Conservation (phyloP, 345 rosid species). For the Mercurialis annua region DNA sequence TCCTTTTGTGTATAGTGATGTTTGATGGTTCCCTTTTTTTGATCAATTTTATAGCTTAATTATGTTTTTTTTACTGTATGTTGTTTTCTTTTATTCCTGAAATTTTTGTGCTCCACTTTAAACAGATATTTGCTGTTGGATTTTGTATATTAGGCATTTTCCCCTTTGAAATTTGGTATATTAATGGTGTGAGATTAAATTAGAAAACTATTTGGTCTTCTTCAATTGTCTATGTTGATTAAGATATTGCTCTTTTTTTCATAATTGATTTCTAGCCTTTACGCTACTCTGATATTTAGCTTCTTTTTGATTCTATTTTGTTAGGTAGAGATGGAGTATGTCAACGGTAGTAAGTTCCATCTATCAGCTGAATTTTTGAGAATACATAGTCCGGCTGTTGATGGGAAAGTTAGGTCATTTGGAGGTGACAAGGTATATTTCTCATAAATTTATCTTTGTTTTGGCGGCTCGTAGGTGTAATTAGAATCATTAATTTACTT, state of each 20-base stretch:
- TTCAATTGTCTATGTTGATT: neutral
- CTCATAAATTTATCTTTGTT: neutral
- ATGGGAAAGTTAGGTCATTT: conserved; percentile 76
- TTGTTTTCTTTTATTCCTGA: neutral
- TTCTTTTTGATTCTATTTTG: conserved; percentile 16
- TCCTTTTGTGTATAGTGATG: neutral
- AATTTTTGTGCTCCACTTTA: neutral
- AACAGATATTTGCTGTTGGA: neutral
- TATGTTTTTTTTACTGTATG: neutral
- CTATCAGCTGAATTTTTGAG: conserved; percentile 77
- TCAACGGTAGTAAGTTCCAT: conserved; percentile 53
- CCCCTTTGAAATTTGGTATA: no score
- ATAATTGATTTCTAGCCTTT: neutral
- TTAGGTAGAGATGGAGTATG: conserved; percentile 79
- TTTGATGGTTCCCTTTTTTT: neutral
- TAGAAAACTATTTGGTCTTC: neutral
- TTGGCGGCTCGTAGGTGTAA: neutral
- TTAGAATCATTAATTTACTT: neutral
- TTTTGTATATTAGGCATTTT: no score
- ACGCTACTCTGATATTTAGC: neutral
- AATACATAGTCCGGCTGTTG: conserved; percentile 81
- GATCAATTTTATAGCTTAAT: neutral
- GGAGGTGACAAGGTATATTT: conserved; percentile 78
- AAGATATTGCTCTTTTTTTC: neutral
- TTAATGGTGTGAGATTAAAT: neutral